Evolutionary conservation across 768 basidiomycete genomes (phyloP).

Genomic region (Neoboletus magnificus): DNA sequence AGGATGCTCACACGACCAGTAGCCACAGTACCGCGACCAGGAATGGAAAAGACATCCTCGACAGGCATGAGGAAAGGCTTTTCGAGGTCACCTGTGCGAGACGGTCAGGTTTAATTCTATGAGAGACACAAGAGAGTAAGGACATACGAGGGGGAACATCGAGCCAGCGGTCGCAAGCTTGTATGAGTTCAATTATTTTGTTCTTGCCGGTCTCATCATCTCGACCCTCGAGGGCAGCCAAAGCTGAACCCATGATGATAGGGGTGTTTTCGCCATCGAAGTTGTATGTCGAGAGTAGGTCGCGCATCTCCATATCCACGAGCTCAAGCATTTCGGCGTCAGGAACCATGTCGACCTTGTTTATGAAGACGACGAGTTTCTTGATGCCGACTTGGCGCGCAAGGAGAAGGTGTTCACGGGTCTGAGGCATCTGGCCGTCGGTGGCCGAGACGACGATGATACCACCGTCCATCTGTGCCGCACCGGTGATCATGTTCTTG

Average conservation of each 20-base stretch:
- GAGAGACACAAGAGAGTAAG: background rate
- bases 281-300: conserved; percentile 85
- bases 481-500: conserved; percentile 99
- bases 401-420: conserved; percentile 94
- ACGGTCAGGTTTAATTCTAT: background rate
- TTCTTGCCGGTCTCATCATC: conserved; percentile 73
- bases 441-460: conserved; percentile 97
- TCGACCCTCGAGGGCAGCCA: conserved; percentile 89
- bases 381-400: conserved; percentile 98
- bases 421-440: conserved; percentile 99
- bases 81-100: conserved; percentile 78
- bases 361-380: conserved; percentile 97
- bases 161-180: conserved; percentile 91
- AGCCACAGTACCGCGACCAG: conserved; percentile 96
- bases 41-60: conserved; percentile 97
- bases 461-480: conserved; percentile 95
- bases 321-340: conserved; percentile 99
- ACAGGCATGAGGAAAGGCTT: conserved; percentile 96
- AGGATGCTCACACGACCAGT: conserved; percentile 74
- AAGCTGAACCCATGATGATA: conserved; percentile 96
- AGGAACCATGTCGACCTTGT: conserved; percentile 96
- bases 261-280: conserved; percentile 98
- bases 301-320: conserved; percentile 99
- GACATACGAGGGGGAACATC: conserved; percentile 84
- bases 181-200: conserved; percentile 79